These are phyloP conservation scores for Tagetes patula DNA, from an alignment of 129 eudicot species.

Conservation along the genomic window DNA sequence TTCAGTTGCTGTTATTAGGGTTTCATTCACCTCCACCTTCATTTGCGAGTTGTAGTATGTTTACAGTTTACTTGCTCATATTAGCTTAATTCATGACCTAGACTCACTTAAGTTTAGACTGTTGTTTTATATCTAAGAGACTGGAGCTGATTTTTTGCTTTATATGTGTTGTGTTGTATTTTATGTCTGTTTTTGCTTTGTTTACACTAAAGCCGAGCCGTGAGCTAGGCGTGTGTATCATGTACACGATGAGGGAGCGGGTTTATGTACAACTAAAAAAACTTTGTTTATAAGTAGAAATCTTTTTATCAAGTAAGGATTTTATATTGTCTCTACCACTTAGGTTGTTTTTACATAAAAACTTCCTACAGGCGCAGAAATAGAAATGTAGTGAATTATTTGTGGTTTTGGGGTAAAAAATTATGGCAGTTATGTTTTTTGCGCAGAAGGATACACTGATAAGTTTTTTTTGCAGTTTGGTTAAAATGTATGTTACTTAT, in stretches of 20 bases:
- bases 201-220: too few relatives aligned
- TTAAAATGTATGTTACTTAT: constrained; percentile 12
- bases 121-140: not conserved
- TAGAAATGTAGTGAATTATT: not conserved
- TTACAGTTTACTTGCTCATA: not conserved
- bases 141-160: not conserved
- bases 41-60: not conserved
- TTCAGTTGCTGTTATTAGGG: constrained; percentile 2
- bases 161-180: not conserved
- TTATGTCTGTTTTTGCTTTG: not conserved
- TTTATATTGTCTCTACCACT: too few relatives aligned
- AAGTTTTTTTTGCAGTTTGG: not conserved
- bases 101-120: not conserved
- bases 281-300: too few relatives aligned
- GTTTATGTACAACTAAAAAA: too few relatives aligned
- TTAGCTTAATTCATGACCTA: not conserved
- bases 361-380: not conserved
- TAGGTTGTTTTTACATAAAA: too few relatives aligned
- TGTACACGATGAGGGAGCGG: too few relatives aligned
- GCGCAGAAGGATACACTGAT: not conserved
- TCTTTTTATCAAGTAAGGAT: too few relatives aligned
- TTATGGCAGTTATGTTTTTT: not conserved
- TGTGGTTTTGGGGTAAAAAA: not conserved
- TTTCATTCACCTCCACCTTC: not conserved
- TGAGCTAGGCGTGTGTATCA: too few relatives aligned